These are phyloP conservation scores for Aegilops sharonensis DNA, from an alignment of 176 grass and related monocot species.

Conservation along the genomic window DNA sequence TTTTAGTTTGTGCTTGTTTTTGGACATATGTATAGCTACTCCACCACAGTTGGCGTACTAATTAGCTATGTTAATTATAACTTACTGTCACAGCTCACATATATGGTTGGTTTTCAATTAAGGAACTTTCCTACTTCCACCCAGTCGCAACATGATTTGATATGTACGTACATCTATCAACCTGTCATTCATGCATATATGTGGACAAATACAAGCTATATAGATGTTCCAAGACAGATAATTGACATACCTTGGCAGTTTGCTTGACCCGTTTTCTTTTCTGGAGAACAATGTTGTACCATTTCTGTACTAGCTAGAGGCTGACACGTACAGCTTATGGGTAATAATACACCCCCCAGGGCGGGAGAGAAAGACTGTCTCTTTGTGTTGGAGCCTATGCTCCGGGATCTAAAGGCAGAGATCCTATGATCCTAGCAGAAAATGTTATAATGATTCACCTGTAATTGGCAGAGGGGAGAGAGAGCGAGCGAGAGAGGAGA, in stretches of 20 bases:
- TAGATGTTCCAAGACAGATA: conserved; percentile 21
- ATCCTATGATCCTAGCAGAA: conserved; percentile 38
- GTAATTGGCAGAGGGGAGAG: no score
- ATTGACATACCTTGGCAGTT: conserved; percentile 38
- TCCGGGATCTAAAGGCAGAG: conserved; percentile 32
- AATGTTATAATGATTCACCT: conserved; percentile 9
- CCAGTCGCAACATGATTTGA: conserved; percentile 33
- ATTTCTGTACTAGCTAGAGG: background rate
- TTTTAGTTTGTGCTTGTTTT: background rate
- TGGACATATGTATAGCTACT: background rate
- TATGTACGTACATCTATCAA: conserved; percentile 3
- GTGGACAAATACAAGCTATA: conserved; percentile 20
- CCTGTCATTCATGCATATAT: conserved; percentile 1
- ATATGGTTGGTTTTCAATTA: conserved; percentile 30
- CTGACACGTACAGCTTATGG: conserved; percentile 2
- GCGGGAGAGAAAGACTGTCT: conserved; percentile 21
- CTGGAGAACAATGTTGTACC: conserved; percentile 35
- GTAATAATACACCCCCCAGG: conserved; percentile 4
- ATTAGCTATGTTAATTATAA: background rate
- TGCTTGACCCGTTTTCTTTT: conserved; percentile 32
- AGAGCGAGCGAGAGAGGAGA: no score
- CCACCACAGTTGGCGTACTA: background rate
- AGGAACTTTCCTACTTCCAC: conserved; percentile 16
- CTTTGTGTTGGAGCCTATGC: conserved; percentile 32
- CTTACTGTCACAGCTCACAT: background rate